Evolutionary conservation across 2,329 filamentous ascomycete genomes (phyloP).

Genomic region (Beauveria australis): DNA sequence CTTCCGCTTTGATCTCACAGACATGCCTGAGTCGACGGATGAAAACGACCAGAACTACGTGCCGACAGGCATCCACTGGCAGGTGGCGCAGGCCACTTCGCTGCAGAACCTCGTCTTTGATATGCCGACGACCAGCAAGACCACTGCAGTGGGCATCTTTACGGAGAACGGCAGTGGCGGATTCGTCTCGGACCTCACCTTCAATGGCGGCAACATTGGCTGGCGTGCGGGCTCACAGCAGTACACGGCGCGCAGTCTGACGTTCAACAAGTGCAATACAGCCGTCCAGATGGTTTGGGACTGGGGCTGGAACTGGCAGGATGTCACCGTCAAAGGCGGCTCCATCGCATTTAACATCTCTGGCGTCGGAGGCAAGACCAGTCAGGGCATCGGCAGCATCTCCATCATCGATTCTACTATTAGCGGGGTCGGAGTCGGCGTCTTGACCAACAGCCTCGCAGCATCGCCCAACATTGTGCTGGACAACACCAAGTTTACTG

Average conservation of each 20-base stretch:
- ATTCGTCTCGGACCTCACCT: constrained; percentile 42
- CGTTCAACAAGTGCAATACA: constrained; percentile 53
- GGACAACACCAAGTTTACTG: not conserved
- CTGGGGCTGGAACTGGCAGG: constrained; percentile 55
- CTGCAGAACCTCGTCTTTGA: constrained; percentile 54
- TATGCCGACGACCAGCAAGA: constrained; percentile 25
- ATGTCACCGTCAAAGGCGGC: constrained; percentile 52
- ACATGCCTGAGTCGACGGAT: constrained; percentile 36
- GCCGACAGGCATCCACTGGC: constrained; percentile 51
- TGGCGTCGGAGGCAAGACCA: constrained; percentile 36
- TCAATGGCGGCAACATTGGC: constrained; percentile 50
- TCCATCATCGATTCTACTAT: constrained; percentile 12
- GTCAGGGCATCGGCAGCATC: constrained; percentile 47
- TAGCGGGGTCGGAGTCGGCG: constrained; percentile 38
- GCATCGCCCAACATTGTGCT: not conserved
- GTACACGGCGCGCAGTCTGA: constrained; percentile 55
- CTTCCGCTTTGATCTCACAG: constrained; percentile 47
- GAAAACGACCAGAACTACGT: constrained; percentile 10
- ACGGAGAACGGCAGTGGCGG: constrained; percentile 54
- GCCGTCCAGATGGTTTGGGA: constrained; percentile 62
- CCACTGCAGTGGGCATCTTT: constrained; percentile 15
- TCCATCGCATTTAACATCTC: constrained; percentile 50
- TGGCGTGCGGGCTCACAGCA: constrained; percentile 56
- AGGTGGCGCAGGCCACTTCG: constrained; percentile 47
- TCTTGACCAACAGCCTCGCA: constrained; percentile 43